These are phyloP conservation scores for Rhodofomes roseus DNA, from an alignment of 1,284 basidiomycete genomes.

Conservation along the genomic window DNA sequence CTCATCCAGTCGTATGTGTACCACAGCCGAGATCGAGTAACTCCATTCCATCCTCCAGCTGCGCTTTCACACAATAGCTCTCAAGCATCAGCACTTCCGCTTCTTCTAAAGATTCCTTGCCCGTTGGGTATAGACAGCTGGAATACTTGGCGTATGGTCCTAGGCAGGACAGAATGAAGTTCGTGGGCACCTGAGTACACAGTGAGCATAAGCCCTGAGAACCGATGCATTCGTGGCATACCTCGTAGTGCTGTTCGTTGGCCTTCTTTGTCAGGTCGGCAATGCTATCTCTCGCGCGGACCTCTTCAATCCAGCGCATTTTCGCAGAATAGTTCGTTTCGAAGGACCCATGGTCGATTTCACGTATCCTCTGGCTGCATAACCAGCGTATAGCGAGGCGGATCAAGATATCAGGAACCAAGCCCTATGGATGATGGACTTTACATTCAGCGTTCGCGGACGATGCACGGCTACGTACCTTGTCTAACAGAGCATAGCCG, in stretches of 20 bases:
- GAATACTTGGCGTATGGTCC: slow-evolving; percentile 68
- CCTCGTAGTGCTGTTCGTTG: slow-evolving; percentile 81
- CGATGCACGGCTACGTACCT: slow-evolving; percentile 12
- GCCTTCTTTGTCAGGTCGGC: slow-evolving; percentile 70
- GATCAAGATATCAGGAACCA: slow-evolving; percentile 62
- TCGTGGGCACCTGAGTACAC: slow-evolving; percentile 51
- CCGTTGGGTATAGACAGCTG: slow-evolving; percentile 68
- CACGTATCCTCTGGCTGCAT: slow-evolving; percentile 55
- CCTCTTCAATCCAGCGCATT: slow-evolving; percentile 58
- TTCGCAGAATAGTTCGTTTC: slow-evolving; percentile 66
- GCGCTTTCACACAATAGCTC: slow-evolving; percentile 68
- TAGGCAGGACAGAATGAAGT: slow-evolving; percentile 64
- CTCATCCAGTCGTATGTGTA: slow-evolving; percentile 22
- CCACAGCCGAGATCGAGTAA: slow-evolving; percentile 75
- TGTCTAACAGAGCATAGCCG: slow-evolving; percentile 27
- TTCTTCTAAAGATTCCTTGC: slow-evolving; percentile 61
- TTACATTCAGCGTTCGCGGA: background rate
- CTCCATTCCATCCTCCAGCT: slow-evolving; percentile 60
- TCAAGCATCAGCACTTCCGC: slow-evolving; percentile 72
- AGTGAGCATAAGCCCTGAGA: background rate
- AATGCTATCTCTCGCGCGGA: slow-evolving; percentile 50
- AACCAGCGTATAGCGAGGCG: slow-evolving; percentile 58
- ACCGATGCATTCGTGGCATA: slow-evolving; percentile 22
- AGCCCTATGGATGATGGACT: slow-evolving; percentile 40
- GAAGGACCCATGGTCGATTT: slow-evolving; percentile 60